A percentile compares a stretch with the other conserved stretches of the same genome.
Conservation (phyloP, 148 eudicot genomes). For the Simmondsia chinensis region DNA sequence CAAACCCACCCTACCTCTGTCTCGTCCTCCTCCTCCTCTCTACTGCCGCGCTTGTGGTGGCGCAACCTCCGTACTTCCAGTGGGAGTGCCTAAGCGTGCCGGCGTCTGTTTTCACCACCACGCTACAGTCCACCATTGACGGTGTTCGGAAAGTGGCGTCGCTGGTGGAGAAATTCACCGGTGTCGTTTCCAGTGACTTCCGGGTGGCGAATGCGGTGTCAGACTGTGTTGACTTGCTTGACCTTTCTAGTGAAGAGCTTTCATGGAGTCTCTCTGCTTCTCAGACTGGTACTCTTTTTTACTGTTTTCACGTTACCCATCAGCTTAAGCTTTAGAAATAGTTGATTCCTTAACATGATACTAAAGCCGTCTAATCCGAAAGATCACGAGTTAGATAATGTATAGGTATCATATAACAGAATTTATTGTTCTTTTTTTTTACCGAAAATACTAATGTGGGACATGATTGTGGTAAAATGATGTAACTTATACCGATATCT, state of each 20-base stretch:
- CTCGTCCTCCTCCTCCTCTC: background rate
- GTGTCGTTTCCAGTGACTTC: slow-evolving; percentile 37
- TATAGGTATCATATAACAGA: no score
- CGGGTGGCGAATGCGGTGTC: slow-evolving; percentile 52
- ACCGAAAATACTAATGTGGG: no score
- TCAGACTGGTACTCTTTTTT: slow-evolving; percentile 16
- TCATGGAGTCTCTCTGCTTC: slow-evolving; percentile 50
- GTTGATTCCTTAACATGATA: background rate
- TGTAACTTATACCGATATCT: no score
- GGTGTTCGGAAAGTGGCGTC: slow-evolving; percentile 33
- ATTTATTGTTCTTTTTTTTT: no score
- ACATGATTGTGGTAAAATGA: no score
- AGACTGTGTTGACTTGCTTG: slow-evolving; percentile 76
- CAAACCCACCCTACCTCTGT: background rate
- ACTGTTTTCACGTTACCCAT: background rate
- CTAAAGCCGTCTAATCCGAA: background rate
- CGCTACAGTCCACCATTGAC: slow-evolving; percentile 37
- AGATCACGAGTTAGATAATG: no score
- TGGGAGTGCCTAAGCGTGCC: slow-evolving; percentile 44
- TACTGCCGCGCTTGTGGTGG: background rate
- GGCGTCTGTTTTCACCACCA: slow-evolving; percentile 25
- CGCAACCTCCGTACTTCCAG: background rate
- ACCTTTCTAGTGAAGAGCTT: slow-evolving; percentile 53
- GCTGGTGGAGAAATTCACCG: slow-evolving; percentile 27
- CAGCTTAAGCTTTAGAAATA: background rate